Conservation (phyloP, 192 early-diverging fungal genomes). For the Podila epigama region DNA sequence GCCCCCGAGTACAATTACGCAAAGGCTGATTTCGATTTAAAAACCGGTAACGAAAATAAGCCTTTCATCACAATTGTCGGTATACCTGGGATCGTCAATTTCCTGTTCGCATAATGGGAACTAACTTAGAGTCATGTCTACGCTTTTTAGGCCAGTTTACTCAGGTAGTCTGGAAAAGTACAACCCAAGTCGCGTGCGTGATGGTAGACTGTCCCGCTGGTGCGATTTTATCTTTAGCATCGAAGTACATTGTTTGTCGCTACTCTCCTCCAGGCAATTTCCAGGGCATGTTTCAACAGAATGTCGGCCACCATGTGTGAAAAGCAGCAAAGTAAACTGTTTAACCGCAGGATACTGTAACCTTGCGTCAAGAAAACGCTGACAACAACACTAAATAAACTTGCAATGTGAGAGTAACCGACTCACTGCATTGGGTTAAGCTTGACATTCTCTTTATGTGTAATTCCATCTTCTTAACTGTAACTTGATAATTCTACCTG, state of each 20-base stretch:
- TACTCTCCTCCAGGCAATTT: conserved; percentile 26
- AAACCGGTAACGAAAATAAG: conserved; percentile 7
- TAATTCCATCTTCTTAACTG: too few relatives aligned
- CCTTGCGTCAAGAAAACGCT: too few relatives aligned
- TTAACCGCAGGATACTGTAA: too few relatives aligned
- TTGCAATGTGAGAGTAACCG: too few relatives aligned
- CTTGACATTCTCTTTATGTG: too few relatives aligned
- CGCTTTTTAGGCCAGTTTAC: conserved; percentile 7
- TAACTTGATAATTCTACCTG: too few relatives aligned
- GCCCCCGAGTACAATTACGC: conserved; percentile 4
- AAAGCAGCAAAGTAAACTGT: too few relatives aligned
- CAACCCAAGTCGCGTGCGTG: conserved; percentile 12
- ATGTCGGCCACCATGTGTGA: conserved; percentile 14
- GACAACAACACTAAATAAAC: too few relatives aligned
- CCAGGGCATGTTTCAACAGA: conserved; percentile 10
- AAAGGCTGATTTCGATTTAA: not conserved
- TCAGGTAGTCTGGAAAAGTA: conserved; percentile 21
- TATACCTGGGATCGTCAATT: too few relatives aligned
- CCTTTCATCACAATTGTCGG: not conserved
- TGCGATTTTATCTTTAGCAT: not conserved
- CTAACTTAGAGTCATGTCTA: not conserved
- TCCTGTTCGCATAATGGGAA: too few relatives aligned
- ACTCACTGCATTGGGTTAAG: too few relatives aligned
- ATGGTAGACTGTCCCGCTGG: conserved; percentile 4
- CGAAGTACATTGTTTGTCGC: conserved; percentile 16